Evolutionary conservation across 257 asterid genomes (phyloP).

Genomic region (Jacaranda copaia): DNA sequence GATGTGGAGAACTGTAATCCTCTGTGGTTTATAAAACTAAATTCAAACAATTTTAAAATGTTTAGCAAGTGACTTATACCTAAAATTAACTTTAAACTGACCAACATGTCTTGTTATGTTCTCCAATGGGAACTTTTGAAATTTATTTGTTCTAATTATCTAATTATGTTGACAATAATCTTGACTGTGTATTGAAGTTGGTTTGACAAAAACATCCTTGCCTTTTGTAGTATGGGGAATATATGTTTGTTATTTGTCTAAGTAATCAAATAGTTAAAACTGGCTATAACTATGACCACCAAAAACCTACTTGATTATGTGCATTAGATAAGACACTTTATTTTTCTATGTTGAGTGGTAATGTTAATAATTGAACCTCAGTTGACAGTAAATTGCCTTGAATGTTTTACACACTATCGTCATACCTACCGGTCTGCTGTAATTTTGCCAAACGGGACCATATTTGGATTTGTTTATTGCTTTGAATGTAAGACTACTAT

Average conservation of each 20-base stretch:
- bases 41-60: not conserved
- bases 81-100: not conserved
- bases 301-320: not conserved
- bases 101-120: not conserved
- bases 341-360: not conserved
- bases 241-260: not conserved
- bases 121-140: not conserved
- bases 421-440: not conserved
- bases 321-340: not conserved
- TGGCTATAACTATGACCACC: not conserved
- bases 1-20: not conserved
- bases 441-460: not conserved
- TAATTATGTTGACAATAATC: not conserved
- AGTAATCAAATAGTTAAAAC: not conserved
- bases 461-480: not conserved
- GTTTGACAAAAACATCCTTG: not conserved
- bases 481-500: not conserved
- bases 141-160: not conserved
- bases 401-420: not conserved
- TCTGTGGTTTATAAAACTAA: not conserved
- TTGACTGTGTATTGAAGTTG: not conserved
- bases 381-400: not conserved
- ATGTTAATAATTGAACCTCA: not conserved
- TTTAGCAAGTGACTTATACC: not conserved
- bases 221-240: conserved; percentile 3